Percentiles rank a stretch among this genome's conserved stretches.
phyloP scores from a whole-genome alignment of 2,329 filamentous ascomycete species.

The Tolypocladium tropicale region DNA sequence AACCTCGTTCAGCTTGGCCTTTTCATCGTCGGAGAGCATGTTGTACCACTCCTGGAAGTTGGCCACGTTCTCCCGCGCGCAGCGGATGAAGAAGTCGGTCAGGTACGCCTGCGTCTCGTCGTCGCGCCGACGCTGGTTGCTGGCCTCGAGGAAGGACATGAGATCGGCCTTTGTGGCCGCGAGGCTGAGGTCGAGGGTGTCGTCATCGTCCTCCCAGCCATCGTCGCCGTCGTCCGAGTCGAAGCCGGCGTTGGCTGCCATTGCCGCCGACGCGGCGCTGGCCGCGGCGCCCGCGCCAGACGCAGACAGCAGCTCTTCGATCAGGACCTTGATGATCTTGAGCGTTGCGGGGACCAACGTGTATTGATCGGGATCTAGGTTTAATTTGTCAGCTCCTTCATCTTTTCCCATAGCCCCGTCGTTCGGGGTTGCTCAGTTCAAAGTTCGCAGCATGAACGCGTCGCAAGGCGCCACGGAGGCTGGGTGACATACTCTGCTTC shows the following conservation, averaged over 20 bases:
- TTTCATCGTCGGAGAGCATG: constrained; percentile 44
- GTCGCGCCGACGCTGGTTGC: constrained; percentile 57
- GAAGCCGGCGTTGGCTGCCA: constrained; percentile 45
- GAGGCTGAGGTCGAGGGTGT: constrained; percentile 65
- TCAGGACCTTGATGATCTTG: constrained; percentile 92
- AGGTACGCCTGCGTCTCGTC: constrained; percentile 86
- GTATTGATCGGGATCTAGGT: constrained; percentile 72
- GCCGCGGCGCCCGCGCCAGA: constrained; percentile 54
- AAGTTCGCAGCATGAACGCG: not conserved
- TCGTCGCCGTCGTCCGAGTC: constrained; percentile 63
- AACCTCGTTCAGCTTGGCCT: constrained; percentile 44
- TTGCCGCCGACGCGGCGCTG: constrained; percentile 52
- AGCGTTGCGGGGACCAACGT: constrained; percentile 79
- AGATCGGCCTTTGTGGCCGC: constrained; percentile 62
- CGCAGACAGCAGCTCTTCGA: constrained; percentile 81
- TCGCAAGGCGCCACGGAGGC: not conserved
- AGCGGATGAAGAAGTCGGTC: constrained; percentile 64
- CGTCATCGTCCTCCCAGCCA: constrained; percentile 81
- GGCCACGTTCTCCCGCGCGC: constrained; percentile 44
- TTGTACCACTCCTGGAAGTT: constrained; percentile 48
- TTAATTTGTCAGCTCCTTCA: constrained; percentile 15
- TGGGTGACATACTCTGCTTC: constrained; percentile 52
- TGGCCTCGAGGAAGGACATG: constrained; percentile 63
- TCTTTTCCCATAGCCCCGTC: not conserved
- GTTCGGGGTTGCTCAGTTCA: not conserved